phyloP scores from a whole-genome alignment of 352 stramenopile genomes.

The Pythium aristosporum region DNA sequence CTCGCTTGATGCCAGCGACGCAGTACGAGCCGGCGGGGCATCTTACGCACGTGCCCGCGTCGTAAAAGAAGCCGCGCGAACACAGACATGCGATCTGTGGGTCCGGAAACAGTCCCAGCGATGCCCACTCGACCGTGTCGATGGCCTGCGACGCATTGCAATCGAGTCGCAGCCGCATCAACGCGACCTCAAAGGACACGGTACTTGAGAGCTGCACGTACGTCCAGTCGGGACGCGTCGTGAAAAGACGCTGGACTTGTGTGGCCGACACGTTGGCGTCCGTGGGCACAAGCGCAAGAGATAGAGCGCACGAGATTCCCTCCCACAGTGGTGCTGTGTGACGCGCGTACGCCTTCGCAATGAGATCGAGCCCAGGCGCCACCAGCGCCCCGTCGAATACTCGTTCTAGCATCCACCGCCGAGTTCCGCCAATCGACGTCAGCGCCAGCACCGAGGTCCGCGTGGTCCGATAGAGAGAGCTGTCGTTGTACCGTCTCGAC shows the following conservation, averaged over 20 bases:
- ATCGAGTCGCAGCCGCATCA: slow-evolving; percentile 31
- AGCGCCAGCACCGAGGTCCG: slow-evolving; percentile 43
- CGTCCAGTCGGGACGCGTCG: slow-evolving; percentile 15
- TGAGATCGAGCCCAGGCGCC: slow-evolving; percentile 38
- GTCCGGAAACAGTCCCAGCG: slow-evolving; percentile 52
- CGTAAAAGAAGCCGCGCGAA: slow-evolving; percentile 55
- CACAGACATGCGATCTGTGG: slow-evolving; percentile 54
- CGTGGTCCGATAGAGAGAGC: slow-evolving; percentile 37
- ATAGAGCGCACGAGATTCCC: slow-evolving; percentile 4
- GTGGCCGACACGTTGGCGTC: background rate
- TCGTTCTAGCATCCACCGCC: slow-evolving; percentile 16
- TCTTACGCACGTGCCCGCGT: slow-evolving; percentile 38
- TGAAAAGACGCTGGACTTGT: background rate
- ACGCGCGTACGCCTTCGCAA: slow-evolving; percentile 44
- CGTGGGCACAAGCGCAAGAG: background rate
- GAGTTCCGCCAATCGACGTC: slow-evolving; percentile 20
- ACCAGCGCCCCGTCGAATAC: slow-evolving; percentile 40
- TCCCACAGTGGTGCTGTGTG: background rate
- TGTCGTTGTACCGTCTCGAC: slow-evolving; percentile 21
- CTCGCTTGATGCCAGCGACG: slow-evolving; percentile 47
- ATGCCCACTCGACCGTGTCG: slow-evolving; percentile 45
- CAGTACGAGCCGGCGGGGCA: slow-evolving; percentile 65
- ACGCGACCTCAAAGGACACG: slow-evolving; percentile 42
- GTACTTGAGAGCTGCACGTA: slow-evolving; percentile 7
- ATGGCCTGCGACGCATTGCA: slow-evolving; percentile 43